Evolutionary conservation across 164 flowering plant genomes (phyloP).

Genomic region (Sextonia rubra): DNA sequence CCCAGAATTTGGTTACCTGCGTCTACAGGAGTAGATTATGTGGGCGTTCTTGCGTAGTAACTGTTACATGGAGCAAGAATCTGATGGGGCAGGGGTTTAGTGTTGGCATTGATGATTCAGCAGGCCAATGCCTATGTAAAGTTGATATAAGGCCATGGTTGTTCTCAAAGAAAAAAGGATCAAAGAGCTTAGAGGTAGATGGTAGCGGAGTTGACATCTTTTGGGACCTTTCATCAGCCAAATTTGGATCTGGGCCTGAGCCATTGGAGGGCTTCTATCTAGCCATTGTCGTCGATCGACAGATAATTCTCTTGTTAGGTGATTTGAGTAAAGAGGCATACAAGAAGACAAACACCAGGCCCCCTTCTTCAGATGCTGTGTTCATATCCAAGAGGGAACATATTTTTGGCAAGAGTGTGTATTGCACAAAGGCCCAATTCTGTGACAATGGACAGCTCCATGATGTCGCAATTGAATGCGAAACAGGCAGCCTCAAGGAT

Average conservation of each 20-base stretch:
- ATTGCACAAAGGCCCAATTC: conserved; percentile 31
- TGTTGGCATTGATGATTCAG: conserved; percentile 27
- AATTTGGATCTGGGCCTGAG: conserved; percentile 37
- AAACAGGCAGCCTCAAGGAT: conserved; percentile 19
- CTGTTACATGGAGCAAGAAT: conserved; percentile 36
- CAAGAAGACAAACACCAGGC: conserved; percentile 23
- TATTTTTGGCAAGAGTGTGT: conserved; percentile 35
- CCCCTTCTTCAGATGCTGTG: conserved; percentile 16
- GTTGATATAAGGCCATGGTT: conserved; percentile 37
- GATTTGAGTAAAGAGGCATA: conserved; percentile 33
- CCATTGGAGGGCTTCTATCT: conserved; percentile 37
- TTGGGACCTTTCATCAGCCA: conserved; percentile 41
- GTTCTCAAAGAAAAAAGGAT: conserved; percentile 41
- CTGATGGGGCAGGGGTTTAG: conserved; percentile 38
- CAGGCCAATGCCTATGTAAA: conserved; percentile 29
- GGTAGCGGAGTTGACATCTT: conserved; percentile 24
- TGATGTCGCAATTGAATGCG: conserved; percentile 31
- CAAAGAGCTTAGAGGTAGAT: conserved; percentile 21
- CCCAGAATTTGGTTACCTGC: conserved; percentile 40
- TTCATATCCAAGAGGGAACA: conserved; percentile 38
- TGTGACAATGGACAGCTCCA: conserved; percentile 33
- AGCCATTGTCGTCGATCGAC: conserved; percentile 23
- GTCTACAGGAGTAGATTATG: conserved; percentile 27
- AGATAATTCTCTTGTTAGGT: conserved; percentile 33
- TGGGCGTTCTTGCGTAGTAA: conserved; percentile 29